phyloP scores from a whole-genome alignment of 331 rosid species.

The Dryas integrifolia region DNA sequence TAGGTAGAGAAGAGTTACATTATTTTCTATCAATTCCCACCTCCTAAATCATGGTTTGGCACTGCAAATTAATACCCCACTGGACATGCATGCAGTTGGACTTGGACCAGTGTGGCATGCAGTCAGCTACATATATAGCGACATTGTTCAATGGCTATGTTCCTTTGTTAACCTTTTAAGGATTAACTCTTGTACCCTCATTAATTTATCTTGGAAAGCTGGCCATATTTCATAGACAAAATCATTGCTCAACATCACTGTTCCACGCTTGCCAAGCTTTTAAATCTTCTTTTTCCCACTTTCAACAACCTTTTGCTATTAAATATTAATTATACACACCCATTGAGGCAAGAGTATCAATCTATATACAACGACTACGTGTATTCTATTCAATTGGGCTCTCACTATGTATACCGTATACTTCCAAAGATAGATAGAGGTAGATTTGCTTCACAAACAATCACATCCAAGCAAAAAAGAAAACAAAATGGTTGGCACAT shows the following conservation, averaged over 20 bases:
- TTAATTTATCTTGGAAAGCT: conserved; percentile 41
- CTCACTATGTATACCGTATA: background rate
- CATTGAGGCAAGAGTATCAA: conserved; percentile 23
- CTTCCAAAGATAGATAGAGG: background rate
- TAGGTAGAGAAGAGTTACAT: conserved; percentile 15
- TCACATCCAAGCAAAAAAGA: background rate
- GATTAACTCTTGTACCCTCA: conserved; percentile 13
- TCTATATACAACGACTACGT: background rate
- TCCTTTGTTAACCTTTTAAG: conserved; percentile 14
- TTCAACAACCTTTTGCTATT: conserved; percentile 36
- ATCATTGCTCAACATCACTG: conserved; percentile 60
- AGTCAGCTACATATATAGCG: background rate
- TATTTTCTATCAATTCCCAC: conserved; percentile 29
- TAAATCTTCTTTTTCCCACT: conserved; percentile 31
- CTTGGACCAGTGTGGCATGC: too few relatives aligned
- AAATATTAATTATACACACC: conserved; percentile 24
- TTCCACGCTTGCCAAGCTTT: conserved; percentile 51
- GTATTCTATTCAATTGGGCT: background rate
- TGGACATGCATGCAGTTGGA: too few relatives aligned
- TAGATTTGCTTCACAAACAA: background rate
- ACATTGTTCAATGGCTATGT: conserved; percentile 35
- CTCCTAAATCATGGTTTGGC: conserved; percentile 28
- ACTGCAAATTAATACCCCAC: background rate
- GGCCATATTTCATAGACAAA: conserved; percentile 49
- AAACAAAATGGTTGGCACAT: background rate